Evolutionary conservation across 768 basidiomycete species (phyloP).

Genomic region (Tricholoma hemisulphureum): DNA sequence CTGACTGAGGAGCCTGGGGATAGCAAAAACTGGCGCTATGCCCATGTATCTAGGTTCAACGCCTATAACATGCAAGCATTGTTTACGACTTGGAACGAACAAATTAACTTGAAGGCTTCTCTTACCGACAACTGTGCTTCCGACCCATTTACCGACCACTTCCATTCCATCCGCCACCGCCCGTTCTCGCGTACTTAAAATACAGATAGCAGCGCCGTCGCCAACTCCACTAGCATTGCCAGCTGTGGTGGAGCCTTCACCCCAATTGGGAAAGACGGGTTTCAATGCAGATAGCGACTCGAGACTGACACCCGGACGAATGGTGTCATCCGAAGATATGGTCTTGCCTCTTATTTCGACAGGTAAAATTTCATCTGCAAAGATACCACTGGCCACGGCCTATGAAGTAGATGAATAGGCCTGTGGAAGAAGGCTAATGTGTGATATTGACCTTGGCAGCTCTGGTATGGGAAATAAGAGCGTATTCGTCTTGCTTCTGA

Average conservation of each 20-base stretch:
- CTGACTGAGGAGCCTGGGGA: constrained; percentile 65
- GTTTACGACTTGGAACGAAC: not conserved
- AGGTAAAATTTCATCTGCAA: constrained; percentile 87
- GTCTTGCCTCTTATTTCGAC: constrained; percentile 68
- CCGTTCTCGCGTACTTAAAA: constrained; percentile 76
- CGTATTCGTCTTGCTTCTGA: constrained; percentile 85
- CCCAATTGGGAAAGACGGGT: constrained; percentile 85
- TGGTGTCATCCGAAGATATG: constrained; percentile 80
- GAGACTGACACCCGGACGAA: constrained; percentile 76
- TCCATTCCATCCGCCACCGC: constrained; percentile 77
- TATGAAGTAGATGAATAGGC: constrained; percentile 20
- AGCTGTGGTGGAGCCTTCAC: constrained; percentile 66
- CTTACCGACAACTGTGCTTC: constrained; percentile 73
- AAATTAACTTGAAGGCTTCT: not conserved
- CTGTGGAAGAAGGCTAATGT: not conserved
- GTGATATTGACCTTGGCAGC: constrained; percentile 52
- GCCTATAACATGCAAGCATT: constrained; percentile 36
- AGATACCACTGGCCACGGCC: constrained; percentile 70
- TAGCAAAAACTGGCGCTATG: constrained; percentile 67
- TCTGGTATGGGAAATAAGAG: constrained; percentile 81
- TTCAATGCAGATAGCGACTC: constrained; percentile 79
- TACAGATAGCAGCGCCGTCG: constrained; percentile 86
- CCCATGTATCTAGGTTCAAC: constrained; percentile 81
- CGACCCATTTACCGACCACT: constrained; percentile 82
- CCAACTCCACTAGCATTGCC: constrained; percentile 89